Evolutionary conservation across 768 basidiomycete species (phyloP).

Genomic region (Panus rudis): DNA sequence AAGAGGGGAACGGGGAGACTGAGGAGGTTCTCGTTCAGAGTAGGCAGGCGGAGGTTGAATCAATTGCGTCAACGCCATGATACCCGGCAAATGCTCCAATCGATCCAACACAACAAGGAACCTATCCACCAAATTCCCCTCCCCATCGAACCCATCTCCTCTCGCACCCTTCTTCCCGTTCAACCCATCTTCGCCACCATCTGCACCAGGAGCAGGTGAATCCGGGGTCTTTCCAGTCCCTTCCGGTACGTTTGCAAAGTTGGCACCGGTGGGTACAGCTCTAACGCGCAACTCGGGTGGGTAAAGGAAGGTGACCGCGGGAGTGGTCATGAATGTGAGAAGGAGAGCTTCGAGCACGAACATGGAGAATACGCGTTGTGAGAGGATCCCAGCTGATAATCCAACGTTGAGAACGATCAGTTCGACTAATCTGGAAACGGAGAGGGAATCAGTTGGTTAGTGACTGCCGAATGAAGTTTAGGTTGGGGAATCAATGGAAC

Average conservation of each 20-base stretch:
- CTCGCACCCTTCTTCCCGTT: background rate
- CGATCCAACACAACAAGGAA: slow-evolving; percentile 88
- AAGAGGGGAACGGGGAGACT: too few relatives aligned
- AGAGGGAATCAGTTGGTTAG: background rate
- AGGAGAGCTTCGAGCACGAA: slow-evolving; percentile 82
- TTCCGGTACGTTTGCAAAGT: slow-evolving; percentile 39
- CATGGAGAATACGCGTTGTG: slow-evolving; percentile 80
- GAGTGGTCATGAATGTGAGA: slow-evolving; percentile 84
- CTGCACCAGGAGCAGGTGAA: background rate
- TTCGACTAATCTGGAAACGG: slow-evolving; percentile 72
- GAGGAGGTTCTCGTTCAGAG: background rate
- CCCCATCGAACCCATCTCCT: too few relatives aligned
- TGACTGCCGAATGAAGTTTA: background rate
- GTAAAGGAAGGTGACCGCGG: slow-evolving; percentile 59
- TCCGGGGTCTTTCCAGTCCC: slow-evolving; percentile 19
- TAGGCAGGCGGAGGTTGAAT: slow-evolving; percentile 39
- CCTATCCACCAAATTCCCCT: slow-evolving; percentile 41
- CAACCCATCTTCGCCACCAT: slow-evolving; percentile 11
- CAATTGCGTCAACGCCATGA: slow-evolving; percentile 87
- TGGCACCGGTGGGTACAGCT: slow-evolving; percentile 37
- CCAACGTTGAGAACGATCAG: slow-evolving; percentile 96
- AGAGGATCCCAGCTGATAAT: slow-evolving; percentile 68
- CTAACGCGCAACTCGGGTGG: slow-evolving; percentile 55
- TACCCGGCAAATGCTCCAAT: slow-evolving; percentile 80
- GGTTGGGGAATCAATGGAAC: too few relatives aligned